Base-by-base conservation (phyloP, 495 filamentous ascomycete species). In the Pseudomonodictys pantanalensis region DNA sequence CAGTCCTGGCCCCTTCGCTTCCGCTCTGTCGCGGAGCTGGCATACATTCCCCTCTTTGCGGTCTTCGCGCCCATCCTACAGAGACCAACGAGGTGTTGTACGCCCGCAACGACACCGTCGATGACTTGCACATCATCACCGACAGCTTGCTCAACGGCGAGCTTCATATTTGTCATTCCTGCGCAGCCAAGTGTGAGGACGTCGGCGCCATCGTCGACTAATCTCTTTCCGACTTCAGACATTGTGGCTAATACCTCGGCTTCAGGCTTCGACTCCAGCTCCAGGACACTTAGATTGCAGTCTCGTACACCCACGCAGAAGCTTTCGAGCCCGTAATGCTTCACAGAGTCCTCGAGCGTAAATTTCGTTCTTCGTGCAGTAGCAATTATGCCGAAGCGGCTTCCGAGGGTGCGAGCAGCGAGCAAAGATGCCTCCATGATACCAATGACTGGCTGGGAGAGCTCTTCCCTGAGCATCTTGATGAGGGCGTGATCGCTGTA, bases 401-500 rank as follows among this genome's bases (percentile, higher is more conserved):
- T 32, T 4, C 56, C 53, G 3, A 56, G 15, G 1, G 53, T 56
- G 11, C 52, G 39, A 30, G 53, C 53, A 33, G 53, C 53, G 20
- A 56, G 17, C 1, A 56, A 42, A 1, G 41, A 46, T 9, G 53
- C 53, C 53, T 80, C 78, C 76, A 80, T 78, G 60, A 80, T 79
- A 2, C 78, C 77, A 11, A 79, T 76, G 0, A 78, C 76, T 0
- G 76, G 78, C 2, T 65, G 52, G 9, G 61, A 49, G 44, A 76
- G 39, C 56, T 80, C 78, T 65, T 79, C 77, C n/a, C 75, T 64
- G n/a, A 80, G 68, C 43, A 74, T 74, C 32, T 69, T 63, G 56
- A 77, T 79, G 7, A 79, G 71, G n/a, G 78, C 71, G 62, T 81
- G 77, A 50, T 75, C 74, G 45, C 71, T 75, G 69, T 75, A 79